Conservation (phyloP, 805 yeast species). For the Teunomyces barrocoloradensis region DNA sequence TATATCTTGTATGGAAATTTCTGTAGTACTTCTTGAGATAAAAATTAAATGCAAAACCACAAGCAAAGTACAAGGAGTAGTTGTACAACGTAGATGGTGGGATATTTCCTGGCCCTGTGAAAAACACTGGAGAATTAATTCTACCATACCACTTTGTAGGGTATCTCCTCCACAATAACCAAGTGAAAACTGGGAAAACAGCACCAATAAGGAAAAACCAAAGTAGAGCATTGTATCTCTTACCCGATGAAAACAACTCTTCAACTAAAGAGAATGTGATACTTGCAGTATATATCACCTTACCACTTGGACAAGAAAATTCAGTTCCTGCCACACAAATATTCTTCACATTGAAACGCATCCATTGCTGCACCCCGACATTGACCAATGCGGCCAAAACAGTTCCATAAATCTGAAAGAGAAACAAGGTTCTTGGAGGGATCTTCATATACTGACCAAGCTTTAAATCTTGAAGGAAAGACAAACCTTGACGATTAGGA, state of each 20-base stretch:
- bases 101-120: constrained; percentile 16
- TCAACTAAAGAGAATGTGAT: constrained; percentile 40
- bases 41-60: constrained; percentile 15
- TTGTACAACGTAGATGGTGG: constrained; percentile 18
- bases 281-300: constrained; percentile 18
- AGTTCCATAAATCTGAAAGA: constrained; percentile 17
- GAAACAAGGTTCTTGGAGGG: constrained; percentile 17
- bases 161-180: constrained; percentile 12
- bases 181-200: constrained; percentile 20
- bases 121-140: constrained; percentile 12
- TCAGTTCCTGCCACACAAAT: constrained; percentile 16
- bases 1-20: constrained; percentile 13
- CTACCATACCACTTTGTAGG: constrained; percentile 18
- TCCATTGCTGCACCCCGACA: constrained; percentile 24
- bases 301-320: constrained; percentile 19
- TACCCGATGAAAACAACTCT: constrained; percentile 27
- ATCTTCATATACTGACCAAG: constrained; percentile 21
- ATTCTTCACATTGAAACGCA: constrained; percentile 17
- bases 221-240: constrained; percentile 26
- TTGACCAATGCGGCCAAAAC: constrained; percentile 20
- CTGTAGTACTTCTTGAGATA: constrained; percentile 12
- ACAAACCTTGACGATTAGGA: constrained; percentile 18
- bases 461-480: constrained; percentile 16
- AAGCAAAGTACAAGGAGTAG: constrained; percentile 16
- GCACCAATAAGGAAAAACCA: constrained; percentile 35